Conservation (phyloP, 805 yeast genomes). For the Scheffersomyces amazonensis region DNA sequence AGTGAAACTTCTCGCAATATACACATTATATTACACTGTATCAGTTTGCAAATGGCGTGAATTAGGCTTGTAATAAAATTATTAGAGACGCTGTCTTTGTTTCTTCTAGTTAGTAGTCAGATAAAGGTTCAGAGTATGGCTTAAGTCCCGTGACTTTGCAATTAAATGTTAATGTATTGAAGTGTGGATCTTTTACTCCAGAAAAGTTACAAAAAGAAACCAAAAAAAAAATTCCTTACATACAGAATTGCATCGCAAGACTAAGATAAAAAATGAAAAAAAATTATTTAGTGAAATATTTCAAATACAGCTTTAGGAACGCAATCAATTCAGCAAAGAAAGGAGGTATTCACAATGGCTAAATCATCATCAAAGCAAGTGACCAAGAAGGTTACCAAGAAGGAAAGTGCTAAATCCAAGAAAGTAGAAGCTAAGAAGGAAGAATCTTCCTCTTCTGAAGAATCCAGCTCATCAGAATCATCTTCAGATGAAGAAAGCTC, state of each 20-base stretch:
- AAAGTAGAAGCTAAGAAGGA: constrained; percentile 16
- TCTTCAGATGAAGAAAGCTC: constrained; percentile 9
- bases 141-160: neutral
- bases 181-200: neutral
- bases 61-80: no score
- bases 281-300: constrained; percentile 1
- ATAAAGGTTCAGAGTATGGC: no score
- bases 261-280: constrained; percentile 4
- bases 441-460: constrained; percentile 18
- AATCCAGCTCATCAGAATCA: constrained; percentile 12
- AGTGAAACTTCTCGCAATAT: no score
- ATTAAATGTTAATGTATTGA: neutral
- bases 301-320: constrained; percentile 36
- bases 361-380: constrained; percentile 29
- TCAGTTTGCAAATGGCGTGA: no score
- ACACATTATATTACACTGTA: no score
- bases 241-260: constrained; percentile 4
- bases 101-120: no score
- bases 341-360: constrained; percentile 38
- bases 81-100: no score
- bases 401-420: constrained; percentile 16
- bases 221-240: neutral
- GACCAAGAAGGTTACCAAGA: constrained; percentile 24
- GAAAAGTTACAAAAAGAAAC: neutral
- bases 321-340: constrained; percentile 21